A percentile compares a stretch with the other conserved stretches of the same genome.
These are phyloP conservation scores for Candida labiduridarum DNA, from an alignment of 1,139 yeast species.

Conservation along the genomic window DNA sequence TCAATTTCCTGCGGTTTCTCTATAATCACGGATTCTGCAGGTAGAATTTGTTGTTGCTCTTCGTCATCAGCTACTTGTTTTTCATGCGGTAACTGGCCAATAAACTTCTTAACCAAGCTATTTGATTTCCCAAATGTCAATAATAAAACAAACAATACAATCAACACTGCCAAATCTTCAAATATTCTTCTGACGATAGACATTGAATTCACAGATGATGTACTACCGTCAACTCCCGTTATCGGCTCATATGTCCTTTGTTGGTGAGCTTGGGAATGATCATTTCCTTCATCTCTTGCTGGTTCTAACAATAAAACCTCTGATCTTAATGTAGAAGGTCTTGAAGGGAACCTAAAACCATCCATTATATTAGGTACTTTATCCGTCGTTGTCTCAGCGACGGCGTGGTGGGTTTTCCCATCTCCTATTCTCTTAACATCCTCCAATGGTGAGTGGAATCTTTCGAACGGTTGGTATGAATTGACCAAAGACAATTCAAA, in stretches of 20 bases:
- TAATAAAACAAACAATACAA: constrained; percentile 30
- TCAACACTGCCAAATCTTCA: constrained; percentile 52
- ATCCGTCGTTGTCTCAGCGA: neutral
- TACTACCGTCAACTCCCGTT: neutral
- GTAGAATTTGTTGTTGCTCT: constrained; percentile 15
- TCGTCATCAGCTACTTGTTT: constrained; percentile 6
- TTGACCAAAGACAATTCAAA: constrained; percentile 36
- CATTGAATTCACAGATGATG: constrained; percentile 5
- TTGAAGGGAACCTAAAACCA: constrained; percentile 38
- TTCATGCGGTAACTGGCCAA: constrained; percentile 19
- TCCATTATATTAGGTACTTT: constrained; percentile 34
- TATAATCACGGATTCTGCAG: neutral
- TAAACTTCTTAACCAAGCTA: constrained; percentile 20
- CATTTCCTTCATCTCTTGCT: constrained; percentile 6
- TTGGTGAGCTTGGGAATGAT: neutral
- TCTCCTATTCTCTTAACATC: constrained; percentile 30
- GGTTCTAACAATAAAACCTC: constrained; percentile 19
- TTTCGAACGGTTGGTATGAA: constrained; percentile 40
- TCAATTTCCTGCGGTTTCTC: constrained; percentile 1
- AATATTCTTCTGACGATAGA: constrained; percentile 34
- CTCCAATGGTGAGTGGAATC: constrained; percentile 22
- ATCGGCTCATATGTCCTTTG: constrained; percentile 5
- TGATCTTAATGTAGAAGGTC: constrained; percentile 15
- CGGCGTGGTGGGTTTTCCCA: constrained; percentile 17
- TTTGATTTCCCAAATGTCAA: constrained; percentile 42